Percentiles rank a stretch among this genome's conserved stretches.
Evolutionary conservation across 73 alveolate species (phyloP).

Genomic region (Paramecium sexaurelia): DNA sequence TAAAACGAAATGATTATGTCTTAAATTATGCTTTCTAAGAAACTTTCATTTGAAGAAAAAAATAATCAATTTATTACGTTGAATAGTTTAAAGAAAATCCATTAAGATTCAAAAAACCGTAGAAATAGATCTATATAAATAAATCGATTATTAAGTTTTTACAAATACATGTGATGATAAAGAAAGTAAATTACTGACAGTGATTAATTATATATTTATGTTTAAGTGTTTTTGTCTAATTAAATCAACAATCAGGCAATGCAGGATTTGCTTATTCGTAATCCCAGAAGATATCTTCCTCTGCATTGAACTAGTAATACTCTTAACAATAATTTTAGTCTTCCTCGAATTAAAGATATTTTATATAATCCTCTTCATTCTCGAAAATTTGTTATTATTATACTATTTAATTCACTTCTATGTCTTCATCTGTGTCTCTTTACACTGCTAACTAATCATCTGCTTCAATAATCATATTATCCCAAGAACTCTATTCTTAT

Average conservation of each 20-base stretch:
- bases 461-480: conserved; percentile 44
- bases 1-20: background rate
- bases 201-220: background rate
- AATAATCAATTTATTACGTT: background rate
- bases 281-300: background rate
- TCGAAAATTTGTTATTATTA: conserved; percentile 3
- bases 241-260: conserved; percentile 11
- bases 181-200: background rate
- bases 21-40: background rate
- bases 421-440: background rate
- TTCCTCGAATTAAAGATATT: conserved; percentile 33
- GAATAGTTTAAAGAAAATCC: background rate
- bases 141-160: background rate
- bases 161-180: background rate
- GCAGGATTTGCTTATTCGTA: conserved; percentile 1
- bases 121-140: background rate
- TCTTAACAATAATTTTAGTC: conserved; percentile 8
- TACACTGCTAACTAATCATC: conserved; percentile 17
- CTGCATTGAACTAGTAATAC: background rate
- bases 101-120: background rate
- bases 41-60: background rate
- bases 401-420: background rate
- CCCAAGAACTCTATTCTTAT: conserved; percentile 13
- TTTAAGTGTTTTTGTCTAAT: background rate
- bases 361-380: conserved; percentile 22